Base-by-base conservation (phyloP, 495 filamentous ascomycete species). In the Xylaria castorea region DNA sequence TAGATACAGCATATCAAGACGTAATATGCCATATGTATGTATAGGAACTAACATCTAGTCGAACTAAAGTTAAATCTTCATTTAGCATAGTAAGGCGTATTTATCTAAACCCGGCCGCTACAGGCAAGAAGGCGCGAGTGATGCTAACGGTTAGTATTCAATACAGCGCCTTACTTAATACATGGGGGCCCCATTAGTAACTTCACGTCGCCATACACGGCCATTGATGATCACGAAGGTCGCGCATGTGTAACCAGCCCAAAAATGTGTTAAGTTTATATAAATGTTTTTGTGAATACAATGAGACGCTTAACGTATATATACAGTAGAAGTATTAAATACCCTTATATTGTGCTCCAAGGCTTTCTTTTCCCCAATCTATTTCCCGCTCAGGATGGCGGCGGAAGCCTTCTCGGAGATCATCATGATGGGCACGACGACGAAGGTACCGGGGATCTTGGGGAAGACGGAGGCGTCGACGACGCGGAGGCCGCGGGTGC, bases 381-480 rank as follows among this genome's bases (percentile, higher is more conserved):
- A 71, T 1, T 57, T 11, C 42, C 69, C 69, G 25, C 60, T 55
- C 27, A 86, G 74, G 57, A 89, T 88, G 7, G 84, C 86, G 12
- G 85, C 85, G 0, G 85, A 83, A 1, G 87, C 87, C 80, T 89
- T 89, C 79, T 90, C 87, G 57, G 81, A 83, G 27, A 89, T 74
- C 83, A 88, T 86, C 67, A 86, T 87, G 40, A 86, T 87, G 0
- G 86, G 80, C 7, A 84, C 63, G 25, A 78, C 81, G 12, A 84
- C 82, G 57, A 85, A 89, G 20, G 81, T 81, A 0, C 87, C 87
- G 8, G 87, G 85, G 53, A 87, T 87, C 76, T 81, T 83, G 0
- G 87, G 86, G 69, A 85, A 89, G 14, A 84, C 81, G n/a, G 83
- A 86, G n/a, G 89, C 90, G 79, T 91, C 90, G 1, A 91, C 89